These are phyloP conservation scores for Phytopythium cucurbitacearum DNA, from an alignment of 352 stramenopile species.

Conservation along the genomic window DNA sequence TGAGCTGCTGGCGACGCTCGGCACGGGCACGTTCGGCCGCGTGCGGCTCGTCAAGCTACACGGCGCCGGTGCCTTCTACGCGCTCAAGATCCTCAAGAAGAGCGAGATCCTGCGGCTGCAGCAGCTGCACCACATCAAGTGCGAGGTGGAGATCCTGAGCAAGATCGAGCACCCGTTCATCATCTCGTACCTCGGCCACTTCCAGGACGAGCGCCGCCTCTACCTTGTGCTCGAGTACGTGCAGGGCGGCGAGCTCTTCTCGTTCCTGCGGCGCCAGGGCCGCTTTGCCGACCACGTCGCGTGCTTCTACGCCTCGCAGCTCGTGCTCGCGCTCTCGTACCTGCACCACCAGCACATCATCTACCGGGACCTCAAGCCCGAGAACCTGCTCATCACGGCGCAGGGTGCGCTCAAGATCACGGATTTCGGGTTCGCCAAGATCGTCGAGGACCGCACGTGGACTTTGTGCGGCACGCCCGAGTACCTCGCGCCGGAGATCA, in stretches of 20 bases:
- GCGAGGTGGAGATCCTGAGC: conserved; percentile 88
- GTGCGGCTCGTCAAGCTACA: conserved; percentile 81
- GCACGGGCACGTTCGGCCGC: conserved; percentile 87
- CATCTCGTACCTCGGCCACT: conserved; percentile 82
- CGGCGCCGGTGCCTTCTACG: conserved; percentile 55
- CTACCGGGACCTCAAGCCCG: conserved; percentile 92
- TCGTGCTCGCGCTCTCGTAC: conserved; percentile 87
- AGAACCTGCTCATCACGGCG: conserved; percentile 90
- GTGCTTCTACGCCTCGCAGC: conserved; percentile 88
- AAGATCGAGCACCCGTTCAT: conserved; percentile 89
- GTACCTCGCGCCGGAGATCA: conserved; percentile 93
- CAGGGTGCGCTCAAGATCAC: conserved; percentile 91
- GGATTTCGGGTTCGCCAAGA: conserved; percentile 94
- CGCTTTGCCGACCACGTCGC: conserved; percentile 78
- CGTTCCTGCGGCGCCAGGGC: conserved; percentile 81
- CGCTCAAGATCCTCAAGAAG: conserved; percentile 93
- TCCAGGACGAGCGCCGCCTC: conserved; percentile 87
- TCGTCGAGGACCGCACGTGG: conserved; percentile 87
- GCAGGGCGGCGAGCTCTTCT: conserved; percentile 91
- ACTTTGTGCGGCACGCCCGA: conserved; percentile 92
- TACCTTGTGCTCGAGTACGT: conserved; percentile 93
- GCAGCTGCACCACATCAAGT: conserved; percentile 91
- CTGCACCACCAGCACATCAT: conserved; percentile 91
- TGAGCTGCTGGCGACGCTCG: conserved; percentile 71
- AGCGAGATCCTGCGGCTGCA: conserved; percentile 85